Base-by-base conservation (phyloP, 164 flowering plant genomes). In the Cinnamomum micranthum region DNA sequence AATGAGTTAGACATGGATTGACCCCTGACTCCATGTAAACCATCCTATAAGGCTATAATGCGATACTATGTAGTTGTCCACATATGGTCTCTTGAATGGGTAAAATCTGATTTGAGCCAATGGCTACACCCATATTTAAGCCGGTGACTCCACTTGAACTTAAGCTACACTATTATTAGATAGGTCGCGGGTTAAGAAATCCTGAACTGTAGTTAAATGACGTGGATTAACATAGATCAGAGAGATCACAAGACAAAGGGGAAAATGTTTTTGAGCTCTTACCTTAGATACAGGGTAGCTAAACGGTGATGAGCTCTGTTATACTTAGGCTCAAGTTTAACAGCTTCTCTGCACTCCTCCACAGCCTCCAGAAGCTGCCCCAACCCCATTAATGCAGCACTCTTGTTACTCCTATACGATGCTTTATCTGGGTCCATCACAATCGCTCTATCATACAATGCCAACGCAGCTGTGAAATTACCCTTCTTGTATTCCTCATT, bases 401-500 rank as follows among this genome's bases (percentile, higher is more conserved):
- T 80, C 76, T 82, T 91, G 81, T 95, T 95, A 78, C 92, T 79
- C 55, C 83, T 62, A 70, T 88, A 93, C 3, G 88, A 76, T 2
- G 97, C 93, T 60, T 83, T 88, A 11, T 69, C 81, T 0, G 97
- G 81, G 70, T 93, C 88, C 13, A 92, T 52, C 2, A 85, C 73
- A 63, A 93, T 91, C 3, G 99, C 96, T 69, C 80, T 80, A 67
- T 90, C 87, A 69, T 95, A 95, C 14, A 87, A 80, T 31, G 76
- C 86, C 75, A 93, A 78, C 2, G 97, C 97, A 81, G 91, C 92
- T 2, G 83, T 81, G 58, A 79, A 90, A 28, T 83, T 89, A 0
- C 98, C 99, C 74, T 86, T 82, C 77, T 84, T 92, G 79, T 87
- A 93, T 28, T 87, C 88, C 63, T 88, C 91, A 75, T 95, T 95